These are phyloP conservation scores for Rhodotorula sp. DNA, from an alignment of 1,284 basidiomycete species.

Conservation along the genomic window DNA sequence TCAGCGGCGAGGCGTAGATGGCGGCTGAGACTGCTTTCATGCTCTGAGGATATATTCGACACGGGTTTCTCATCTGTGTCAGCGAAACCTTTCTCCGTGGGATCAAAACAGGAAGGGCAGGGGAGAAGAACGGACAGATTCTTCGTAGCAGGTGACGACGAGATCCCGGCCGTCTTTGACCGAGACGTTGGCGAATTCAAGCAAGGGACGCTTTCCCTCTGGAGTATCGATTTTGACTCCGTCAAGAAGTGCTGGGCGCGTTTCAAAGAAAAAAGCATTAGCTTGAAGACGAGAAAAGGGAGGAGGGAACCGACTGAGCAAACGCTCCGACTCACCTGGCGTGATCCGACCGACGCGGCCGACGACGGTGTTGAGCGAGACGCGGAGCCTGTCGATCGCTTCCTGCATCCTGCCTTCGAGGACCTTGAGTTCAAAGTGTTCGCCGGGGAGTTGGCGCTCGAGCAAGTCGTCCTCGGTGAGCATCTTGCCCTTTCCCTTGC, in stretches of 20 bases:
- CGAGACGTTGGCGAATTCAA: constrained; percentile 37
- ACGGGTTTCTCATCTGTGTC: background rate
- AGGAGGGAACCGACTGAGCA: background rate
- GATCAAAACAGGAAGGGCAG: background rate
- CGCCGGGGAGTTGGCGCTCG: constrained; percentile 28
- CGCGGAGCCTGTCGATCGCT: constrained; percentile 30
- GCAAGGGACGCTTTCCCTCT: constrained; percentile 34
- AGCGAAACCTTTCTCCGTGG: too few species aligned
- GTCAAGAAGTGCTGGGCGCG: constrained; percentile 29
- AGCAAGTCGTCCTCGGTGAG: constrained; percentile 23
- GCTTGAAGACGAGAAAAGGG: background rate
- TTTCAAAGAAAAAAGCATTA: background rate
- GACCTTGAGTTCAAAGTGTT: constrained; percentile 30
- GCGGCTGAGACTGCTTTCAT: constrained; percentile 36
- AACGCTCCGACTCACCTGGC: constrained; percentile 15
- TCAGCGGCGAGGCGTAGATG: constrained; percentile 35
- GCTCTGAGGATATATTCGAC: background rate
- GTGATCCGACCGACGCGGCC: constrained; percentile 37
- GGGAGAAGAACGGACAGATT: constrained; percentile 18
- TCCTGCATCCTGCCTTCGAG: constrained; percentile 33
- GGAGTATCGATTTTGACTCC: constrained; percentile 31
- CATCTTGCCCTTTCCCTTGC: constrained; percentile 31
- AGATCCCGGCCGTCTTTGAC: constrained; percentile 40
- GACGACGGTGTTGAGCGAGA: constrained; percentile 38
- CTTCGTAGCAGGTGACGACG: constrained; percentile 37